Evolutionary conservation across 192 early-diverging fungal genomes (phyloP).

Genomic region (Linnemannia exigua): DNA sequence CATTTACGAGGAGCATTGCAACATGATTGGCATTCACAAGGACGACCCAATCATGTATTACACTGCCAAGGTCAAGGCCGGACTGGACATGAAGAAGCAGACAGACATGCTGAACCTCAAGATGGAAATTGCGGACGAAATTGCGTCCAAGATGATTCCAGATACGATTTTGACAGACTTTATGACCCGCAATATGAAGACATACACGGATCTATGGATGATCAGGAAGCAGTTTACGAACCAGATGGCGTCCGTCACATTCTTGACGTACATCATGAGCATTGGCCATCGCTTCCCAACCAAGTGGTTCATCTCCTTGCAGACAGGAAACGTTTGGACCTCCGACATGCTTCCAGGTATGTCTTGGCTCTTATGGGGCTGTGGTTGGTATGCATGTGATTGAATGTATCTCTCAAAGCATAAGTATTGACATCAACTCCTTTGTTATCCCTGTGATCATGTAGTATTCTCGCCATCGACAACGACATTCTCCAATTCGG

Average conservation of each 20-base stretch:
- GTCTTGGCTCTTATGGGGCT: background rate
- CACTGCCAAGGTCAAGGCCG: slow-evolving; percentile 79
- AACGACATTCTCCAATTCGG: slow-evolving; percentile 75
- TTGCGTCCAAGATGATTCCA: slow-evolving; percentile 88
- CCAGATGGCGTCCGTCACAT: slow-evolving; percentile 90
- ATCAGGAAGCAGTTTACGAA: slow-evolving; percentile 94
- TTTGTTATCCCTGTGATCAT: background rate
- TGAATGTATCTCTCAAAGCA: background rate
- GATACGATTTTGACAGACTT: slow-evolving; percentile 87
- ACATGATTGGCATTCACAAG: slow-evolving; percentile 78
- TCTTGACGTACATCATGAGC: slow-evolving; percentile 93
- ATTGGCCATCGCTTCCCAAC: slow-evolving; percentile 90
- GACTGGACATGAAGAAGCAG: slow-evolving; percentile 68
- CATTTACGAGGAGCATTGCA: slow-evolving; percentile 93
- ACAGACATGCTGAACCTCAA: slow-evolving; percentile 82
- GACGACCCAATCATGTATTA: slow-evolving; percentile 91
- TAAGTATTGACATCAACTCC: background rate
- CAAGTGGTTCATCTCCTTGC: slow-evolving; percentile 89
- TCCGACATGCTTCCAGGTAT: slow-evolving; percentile 88
- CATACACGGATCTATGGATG: slow-evolving; percentile 94
- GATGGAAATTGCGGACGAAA: slow-evolving; percentile 91
- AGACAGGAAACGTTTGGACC: slow-evolving; percentile 89
- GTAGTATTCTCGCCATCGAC: slow-evolving; percentile 59
- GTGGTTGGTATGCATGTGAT: background rate
- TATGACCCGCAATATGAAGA: slow-evolving; percentile 78